Evolutionary conservation across 768 basidiomycete species (phyloP).

Genomic region (Amanita polypyramis): DNA sequence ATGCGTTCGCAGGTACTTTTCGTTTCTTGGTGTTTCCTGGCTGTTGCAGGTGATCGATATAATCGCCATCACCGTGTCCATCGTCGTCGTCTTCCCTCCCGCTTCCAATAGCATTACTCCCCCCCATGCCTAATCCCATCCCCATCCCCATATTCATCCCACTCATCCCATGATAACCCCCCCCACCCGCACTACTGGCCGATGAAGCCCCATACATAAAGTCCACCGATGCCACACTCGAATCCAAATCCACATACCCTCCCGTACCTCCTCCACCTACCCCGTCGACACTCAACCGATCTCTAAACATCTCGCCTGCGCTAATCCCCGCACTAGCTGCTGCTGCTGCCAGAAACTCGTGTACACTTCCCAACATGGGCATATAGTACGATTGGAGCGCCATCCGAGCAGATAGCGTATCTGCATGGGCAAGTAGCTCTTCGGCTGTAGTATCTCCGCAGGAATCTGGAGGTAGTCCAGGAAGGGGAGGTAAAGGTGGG

Average conservation of each 20-base stretch:
- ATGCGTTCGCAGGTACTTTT: slow-evolving; percentile 68
- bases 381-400: slow-evolving; percentile 54
- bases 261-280: not conserved
- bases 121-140: slow-evolving; percentile 14
- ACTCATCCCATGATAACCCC: slow-evolving; percentile 10
- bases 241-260: slow-evolving; percentile 2
- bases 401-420: slow-evolving; percentile 47
- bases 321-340: slow-evolving; percentile 10
- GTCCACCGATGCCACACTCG: slow-evolving; percentile 13
- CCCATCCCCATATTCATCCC: not conserved
- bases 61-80: slow-evolving; percentile 44
- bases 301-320: slow-evolving; percentile 9
- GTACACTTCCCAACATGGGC: slow-evolving; percentile 41
- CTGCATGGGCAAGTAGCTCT: slow-evolving; percentile 47
- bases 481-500: slow-evolving; percentile 7
- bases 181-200: slow-evolving; percentile 9
- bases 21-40: slow-evolving; percentile 84
- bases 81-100: slow-evolving; percentile 36
- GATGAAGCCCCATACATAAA: slow-evolving; percentile 8
- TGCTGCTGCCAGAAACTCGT: slow-evolving; percentile 27
- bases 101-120: slow-evolving; percentile 11
- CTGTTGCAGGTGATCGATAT: slow-evolving; percentile 59
- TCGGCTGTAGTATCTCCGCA: slow-evolving; percentile 38
- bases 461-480: not conserved
- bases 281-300: slow-evolving; percentile 5